A percentile compares a stretch with the other conserved stretches of the same genome.
These are phyloP conservation scores for Candida gigantensis DNA, from an alignment of 1,139 yeast genomes.

Conservation along the genomic window DNA sequence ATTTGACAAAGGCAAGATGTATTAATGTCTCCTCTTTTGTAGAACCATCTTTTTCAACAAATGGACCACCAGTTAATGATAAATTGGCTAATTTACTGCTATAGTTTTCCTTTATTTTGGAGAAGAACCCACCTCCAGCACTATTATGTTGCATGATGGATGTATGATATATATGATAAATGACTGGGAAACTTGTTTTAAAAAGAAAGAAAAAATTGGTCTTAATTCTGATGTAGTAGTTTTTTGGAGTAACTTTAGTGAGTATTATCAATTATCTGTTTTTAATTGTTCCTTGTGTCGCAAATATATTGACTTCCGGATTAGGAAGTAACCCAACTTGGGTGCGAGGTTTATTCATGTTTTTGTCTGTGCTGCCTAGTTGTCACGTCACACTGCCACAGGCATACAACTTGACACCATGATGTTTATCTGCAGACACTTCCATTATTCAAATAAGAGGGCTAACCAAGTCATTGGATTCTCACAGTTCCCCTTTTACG, in stretches of 20 bases:
- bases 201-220: no score
- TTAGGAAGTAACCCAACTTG: background rate
- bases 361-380: no score
- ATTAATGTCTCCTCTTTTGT: constrained; percentile 43
- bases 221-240: no score
- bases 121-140: constrained; percentile 27
- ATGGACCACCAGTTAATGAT: constrained; percentile 25
- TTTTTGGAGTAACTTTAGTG: background rate
- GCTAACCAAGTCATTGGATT: no score
- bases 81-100: constrained; percentile 36
- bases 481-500: no score
- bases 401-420: no score
- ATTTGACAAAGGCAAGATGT: constrained; percentile 47
- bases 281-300: background rate
- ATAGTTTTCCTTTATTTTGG: constrained; percentile 40
- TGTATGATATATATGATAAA: background rate
- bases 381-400: no score
- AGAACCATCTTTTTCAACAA: constrained; percentile 42
- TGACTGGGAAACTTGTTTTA: no score
- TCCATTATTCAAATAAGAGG: no score
- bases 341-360: no score
- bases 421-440: no score
- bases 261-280: no score
- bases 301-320: constrained; percentile 3
- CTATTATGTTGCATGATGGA: constrained; percentile 6